Evolutionary conservation across 495 filamentous ascomycete species (phyloP), one percentile per base, ranked within the genome.

Genomic region (Terfezia boudieri): DNA sequence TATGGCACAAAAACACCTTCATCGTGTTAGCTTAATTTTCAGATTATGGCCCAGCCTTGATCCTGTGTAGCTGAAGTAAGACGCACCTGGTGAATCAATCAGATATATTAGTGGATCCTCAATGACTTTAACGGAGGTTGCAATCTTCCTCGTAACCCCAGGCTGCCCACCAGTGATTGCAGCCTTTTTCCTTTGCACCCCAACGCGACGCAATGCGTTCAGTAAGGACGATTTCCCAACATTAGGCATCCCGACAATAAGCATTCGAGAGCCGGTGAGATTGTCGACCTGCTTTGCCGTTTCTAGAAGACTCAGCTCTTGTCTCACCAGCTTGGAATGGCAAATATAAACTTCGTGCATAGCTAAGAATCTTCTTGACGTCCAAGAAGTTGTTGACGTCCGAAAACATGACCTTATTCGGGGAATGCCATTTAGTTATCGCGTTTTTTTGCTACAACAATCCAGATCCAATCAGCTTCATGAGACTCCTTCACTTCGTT

Each of bases 161-260:
- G 90, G 89, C 57, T 94, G 80, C 8, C 79, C 79, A 5, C 92
- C 92, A 0, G 87, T 94, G 53, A 70, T 70, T 50, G 87, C 79
- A 9, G 78, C 92, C 66, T 94, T 94, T 16, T 55, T 54, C 43
- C 59, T 60, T 38, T 78, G 74, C 56, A 81, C 77, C 49, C 87
- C 83, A 16, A 71, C 68, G 20, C 71, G 74, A 9, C 92, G 82
- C 41, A 98, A 72, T 32, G 81, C 74, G 67, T 98, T 98, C 23
- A 98, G 78, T 12, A 98, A 72, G 0, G 89, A 85, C 22, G 84
- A 92, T 67, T 98, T 86, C 1, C 82, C 90, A 0, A 90, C 84
- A 67, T 98, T 98, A 7, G 90, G 90, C 89, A 98, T 95, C 32
- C 90, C 90, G 16, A 95, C 87, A 0, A 96, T 76, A 65, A 98